These are phyloP conservation scores for Claviceps humidiphila DNA, from an alignment of 2,329 filamentous ascomycete genomes.

Conservation along the genomic window DNA sequence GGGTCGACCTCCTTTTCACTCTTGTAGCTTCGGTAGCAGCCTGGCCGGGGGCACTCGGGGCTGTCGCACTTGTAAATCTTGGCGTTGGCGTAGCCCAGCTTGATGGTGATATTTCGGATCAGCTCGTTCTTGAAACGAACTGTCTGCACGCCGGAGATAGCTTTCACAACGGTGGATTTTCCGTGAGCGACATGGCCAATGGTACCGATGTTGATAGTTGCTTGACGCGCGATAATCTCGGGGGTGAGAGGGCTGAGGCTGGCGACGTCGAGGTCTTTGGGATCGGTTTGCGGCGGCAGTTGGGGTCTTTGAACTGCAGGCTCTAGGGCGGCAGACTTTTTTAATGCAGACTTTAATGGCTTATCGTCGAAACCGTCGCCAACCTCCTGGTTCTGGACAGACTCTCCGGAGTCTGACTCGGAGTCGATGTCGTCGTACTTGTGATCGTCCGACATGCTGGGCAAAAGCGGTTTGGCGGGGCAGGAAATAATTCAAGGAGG, in stretches of 20 bases:
- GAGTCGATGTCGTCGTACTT: conserved; percentile 64
- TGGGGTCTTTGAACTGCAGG: conserved; percentile 39
- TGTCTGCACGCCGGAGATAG: conserved; percentile 96
- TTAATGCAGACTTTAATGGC: conserved; percentile 72
- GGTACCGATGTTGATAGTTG: conserved; percentile 97
- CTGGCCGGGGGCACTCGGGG: conserved; percentile 76
- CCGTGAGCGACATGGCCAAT: conserved; percentile 98
- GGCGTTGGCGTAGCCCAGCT: conserved; percentile 97
- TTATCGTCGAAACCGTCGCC: conserved; percentile 48
- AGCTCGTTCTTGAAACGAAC: conserved; percentile 99
- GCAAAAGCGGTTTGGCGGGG: conserved; percentile 14
- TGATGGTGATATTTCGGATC: conserved; percentile 98
- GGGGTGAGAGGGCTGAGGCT: conserved; percentile 74
- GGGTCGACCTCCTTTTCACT: conserved; percentile 98
- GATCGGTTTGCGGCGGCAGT: conserved; percentile 81
- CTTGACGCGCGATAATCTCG: conserved; percentile 94
- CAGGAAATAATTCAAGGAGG: conserved; percentile 6
- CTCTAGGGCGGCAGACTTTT: conserved; percentile 50
- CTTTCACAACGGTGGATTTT: conserved; percentile 97
- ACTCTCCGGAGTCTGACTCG: conserved; percentile 55
- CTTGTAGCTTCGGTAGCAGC: conserved; percentile 94
- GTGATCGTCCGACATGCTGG: conserved; percentile 42
- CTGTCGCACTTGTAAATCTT: conserved; percentile 99
- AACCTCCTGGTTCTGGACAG: conserved; percentile 44
- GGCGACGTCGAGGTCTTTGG: conserved; percentile 72